Percentiles rank a stretch among this genome's conserved stretches.
Evolutionary conservation across 139 green algal genomes (phyloP).

Genomic region (Chlorella sp.): DNA sequence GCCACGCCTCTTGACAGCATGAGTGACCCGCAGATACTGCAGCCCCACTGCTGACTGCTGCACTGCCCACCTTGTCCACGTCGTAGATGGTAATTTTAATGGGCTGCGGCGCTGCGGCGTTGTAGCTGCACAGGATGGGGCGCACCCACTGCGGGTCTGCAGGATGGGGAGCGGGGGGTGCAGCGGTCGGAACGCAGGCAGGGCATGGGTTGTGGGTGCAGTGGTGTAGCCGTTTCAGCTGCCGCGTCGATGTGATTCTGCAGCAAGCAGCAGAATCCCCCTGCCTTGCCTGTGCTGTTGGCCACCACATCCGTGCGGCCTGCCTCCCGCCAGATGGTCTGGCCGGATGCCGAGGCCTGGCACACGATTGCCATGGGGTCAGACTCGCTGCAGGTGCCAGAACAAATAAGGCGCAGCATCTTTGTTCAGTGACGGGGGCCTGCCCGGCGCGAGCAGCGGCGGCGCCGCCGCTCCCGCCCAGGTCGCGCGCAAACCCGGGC

Average conservation of each 20-base stretch:
- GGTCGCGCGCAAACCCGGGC: neutral
- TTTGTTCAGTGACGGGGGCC: neutral
- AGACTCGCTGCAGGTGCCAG: neutral
- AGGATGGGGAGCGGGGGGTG: neutral
- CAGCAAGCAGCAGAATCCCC: neutral
- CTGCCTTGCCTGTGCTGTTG: neutral
- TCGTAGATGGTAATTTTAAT: constrained; percentile 11
- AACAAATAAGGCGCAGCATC: neutral
- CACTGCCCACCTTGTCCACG: neutral
- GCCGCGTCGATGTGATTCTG: too few species aligned
- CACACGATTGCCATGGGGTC: constrained; percentile 5
- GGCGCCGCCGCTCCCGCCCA: neutral
- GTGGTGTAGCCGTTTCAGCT: too few species aligned
- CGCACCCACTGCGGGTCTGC: constrained; percentile 24
- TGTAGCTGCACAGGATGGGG: constrained; percentile 1
- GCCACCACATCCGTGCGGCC: constrained; percentile 19
- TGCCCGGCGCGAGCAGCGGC: neutral
- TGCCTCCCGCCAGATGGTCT: constrained; percentile 4
- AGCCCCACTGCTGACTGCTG: too few species aligned
- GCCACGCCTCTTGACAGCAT: too few species aligned
- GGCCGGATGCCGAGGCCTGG: neutral
- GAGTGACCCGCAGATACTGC: too few species aligned
- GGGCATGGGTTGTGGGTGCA: neutral
- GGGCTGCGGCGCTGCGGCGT: neutral
- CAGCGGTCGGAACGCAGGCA: neutral